A percentile compares a stretch with the other conserved stretches of the same genome.
Conservation (phyloP, 1,284 basidiomycete genomes). For the Trametes pubescens region DNA sequence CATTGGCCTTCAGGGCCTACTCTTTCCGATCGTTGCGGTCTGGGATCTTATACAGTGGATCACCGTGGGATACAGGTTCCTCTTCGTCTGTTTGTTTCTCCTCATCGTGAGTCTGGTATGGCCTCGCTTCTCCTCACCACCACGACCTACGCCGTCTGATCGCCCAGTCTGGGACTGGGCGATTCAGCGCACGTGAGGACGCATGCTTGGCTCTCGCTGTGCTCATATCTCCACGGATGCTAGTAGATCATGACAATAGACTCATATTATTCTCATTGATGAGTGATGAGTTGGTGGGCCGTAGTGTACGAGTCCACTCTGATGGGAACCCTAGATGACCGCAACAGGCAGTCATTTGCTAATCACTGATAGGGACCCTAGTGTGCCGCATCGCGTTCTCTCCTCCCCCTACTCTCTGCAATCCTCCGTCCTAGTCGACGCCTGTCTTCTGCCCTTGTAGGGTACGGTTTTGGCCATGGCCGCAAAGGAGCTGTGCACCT, state of each 20-base stretch:
- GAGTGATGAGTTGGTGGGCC: no score
- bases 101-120: background rate
- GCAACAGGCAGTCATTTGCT: background rate
- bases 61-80: background rate
- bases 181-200: background rate
- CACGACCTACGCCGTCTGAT: background rate
- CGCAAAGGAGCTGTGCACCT: background rate
- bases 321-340: background rate
- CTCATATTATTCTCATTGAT: background rate
- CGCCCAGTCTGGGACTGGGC: slow-evolving; percentile 4
- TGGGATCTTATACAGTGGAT: background rate
- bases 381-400: no score
- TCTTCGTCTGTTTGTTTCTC: background rate
- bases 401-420: background rate
- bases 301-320: background rate
- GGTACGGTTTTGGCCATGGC: background rate
- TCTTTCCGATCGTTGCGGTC: no score
- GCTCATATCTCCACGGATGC: background rate
- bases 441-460: background rate
- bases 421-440: background rate
- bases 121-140: background rate
- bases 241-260: background rate
- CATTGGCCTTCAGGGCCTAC: no score
- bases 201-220: background rate
- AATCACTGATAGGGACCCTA: no score